Conservation (phyloP, 371 early-diverging fungal species). For the Haplosporangium sp. region DNA sequence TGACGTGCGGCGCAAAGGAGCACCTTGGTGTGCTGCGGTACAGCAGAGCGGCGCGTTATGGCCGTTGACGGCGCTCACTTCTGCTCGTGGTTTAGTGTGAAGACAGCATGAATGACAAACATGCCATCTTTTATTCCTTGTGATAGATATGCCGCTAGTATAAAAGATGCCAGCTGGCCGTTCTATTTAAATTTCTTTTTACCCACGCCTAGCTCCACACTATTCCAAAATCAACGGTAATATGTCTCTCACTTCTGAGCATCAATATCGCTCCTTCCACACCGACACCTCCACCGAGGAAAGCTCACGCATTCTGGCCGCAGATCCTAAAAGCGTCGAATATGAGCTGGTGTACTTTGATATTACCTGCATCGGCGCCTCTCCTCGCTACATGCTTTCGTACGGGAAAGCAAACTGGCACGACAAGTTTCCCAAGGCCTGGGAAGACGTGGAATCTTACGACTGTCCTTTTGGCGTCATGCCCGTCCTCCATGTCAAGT, state of each 20-base stretch:
- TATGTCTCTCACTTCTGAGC: not conserved
- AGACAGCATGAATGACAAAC: too few relatives aligned
- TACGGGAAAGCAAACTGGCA: slow-evolving; percentile 6
- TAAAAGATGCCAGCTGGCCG: too few relatives aligned
- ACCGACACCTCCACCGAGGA: slow-evolving; percentile 3
- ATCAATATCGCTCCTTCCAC: slow-evolving; percentile 8
- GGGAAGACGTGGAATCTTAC: not conserved
- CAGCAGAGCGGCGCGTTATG: too few relatives aligned
- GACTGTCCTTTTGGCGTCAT: slow-evolving; percentile 16
- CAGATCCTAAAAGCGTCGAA: not conserved
- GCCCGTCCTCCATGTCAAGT: slow-evolving; percentile 11
- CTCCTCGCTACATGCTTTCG: slow-evolving; percentile 7
- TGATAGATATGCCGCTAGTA: too few relatives aligned
- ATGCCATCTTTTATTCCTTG: too few relatives aligned
- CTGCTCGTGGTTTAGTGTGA: too few relatives aligned
- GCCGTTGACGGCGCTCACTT: too few relatives aligned
- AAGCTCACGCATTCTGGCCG: slow-evolving; percentile 5
- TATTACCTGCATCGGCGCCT: slow-evolving; percentile 10
- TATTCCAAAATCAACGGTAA: too few relatives aligned
- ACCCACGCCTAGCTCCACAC: too few relatives aligned
- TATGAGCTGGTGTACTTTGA: slow-evolving; percentile 12
- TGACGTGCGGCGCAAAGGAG: too few relatives aligned
- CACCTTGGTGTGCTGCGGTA: too few relatives aligned
- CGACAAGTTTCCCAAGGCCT: not conserved
- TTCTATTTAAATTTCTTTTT: too few relatives aligned